These are phyloP conservation scores for Daldinia eschscholtzii DNA, from an alignment of 2,329 filamentous ascomycete genomes.

Conservation along the genomic window DNA sequence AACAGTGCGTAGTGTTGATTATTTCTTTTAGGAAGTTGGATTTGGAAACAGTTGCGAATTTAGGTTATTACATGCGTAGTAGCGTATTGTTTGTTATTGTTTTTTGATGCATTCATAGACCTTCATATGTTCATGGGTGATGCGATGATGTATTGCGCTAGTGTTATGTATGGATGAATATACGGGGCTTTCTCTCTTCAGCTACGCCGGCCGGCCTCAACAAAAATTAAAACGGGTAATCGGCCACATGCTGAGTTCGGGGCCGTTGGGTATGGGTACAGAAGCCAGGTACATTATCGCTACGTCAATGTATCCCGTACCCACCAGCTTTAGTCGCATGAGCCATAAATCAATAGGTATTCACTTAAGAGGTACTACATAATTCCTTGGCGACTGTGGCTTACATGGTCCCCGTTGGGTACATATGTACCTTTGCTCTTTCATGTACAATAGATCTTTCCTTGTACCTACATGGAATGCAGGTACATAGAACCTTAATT, in stretches of 20 bases:
- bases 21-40: no score
- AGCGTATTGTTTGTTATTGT: background rate
- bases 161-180: slow-evolving; percentile 7
- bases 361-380: background rate
- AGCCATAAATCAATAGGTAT: background rate
- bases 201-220: slow-evolving; percentile 15
- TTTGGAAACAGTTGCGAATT: background rate
- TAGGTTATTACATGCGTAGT: slow-evolving; percentile 9
- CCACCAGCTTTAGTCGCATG: background rate
- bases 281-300: background rate
- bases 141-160: background rate
- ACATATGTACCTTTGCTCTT: slow-evolving; percentile 7
- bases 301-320: background rate
- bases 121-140: slow-evolving; percentile 1
- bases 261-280: slow-evolving; percentile 26
- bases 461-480: slow-evolving; percentile 1
- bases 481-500: background rate
- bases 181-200: slow-evolving; percentile 7
- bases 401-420: background rate
- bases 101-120: background rate
- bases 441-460: background rate
- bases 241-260: slow-evolving; percentile 15
- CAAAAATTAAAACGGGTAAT: slow-evolving; percentile 29
- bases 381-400: background rate
- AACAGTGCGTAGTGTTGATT: background rate